Evolutionary conservation across 345 rosid genomes (phyloP), one percentile per base, ranked within the genome.

Genomic region (Pistacia vera): DNA sequence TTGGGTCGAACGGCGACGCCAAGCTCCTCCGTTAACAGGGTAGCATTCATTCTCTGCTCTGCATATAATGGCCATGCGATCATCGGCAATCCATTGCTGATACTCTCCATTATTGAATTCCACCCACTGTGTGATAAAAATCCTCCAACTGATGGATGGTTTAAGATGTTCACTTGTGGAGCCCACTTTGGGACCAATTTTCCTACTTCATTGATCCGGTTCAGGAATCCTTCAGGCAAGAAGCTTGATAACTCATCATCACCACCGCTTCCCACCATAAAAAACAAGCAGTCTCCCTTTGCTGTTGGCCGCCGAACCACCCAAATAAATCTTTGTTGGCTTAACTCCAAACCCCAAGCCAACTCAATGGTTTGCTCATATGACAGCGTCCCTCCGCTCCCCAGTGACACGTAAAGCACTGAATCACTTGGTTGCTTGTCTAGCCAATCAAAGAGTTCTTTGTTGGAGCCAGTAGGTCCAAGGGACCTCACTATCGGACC

Each of bases 71-170:
- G 95, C 91, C 95, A 91, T 11, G 85, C 90, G 20, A 93, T 75
- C 77, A 93, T 85, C 0, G 94, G 92, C 11, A 88, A 83, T 30
- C 94, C 97, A 4, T 77, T 87, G 8, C 68, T 52, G 17, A 90
- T 73, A 28, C 96, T 88, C 79, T 91, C 97, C 11, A 89, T 61
- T 0, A 79, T 79, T 4, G 95, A 92, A 46, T 86, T 87, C 95
- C 97, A 91, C 6, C 95, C 97, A 13, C 94, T 83, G 48, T 92
- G 97, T 8, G 95, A 83, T n/a, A 92, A 74, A 74, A 91, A 91
- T 11, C 90, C 91, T 8, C 93, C 98, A 2, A 83, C 75, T 0
- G 95, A 85, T 25, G 78, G 75, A 63, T 93, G 97, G 70, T 76
- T 66, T 79, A 93, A 76, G 61, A 93, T 85, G 67, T 88, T 81